phyloP scores from a whole-genome alignment of 441 rosid species.

The Jatropha podagrica region DNA sequence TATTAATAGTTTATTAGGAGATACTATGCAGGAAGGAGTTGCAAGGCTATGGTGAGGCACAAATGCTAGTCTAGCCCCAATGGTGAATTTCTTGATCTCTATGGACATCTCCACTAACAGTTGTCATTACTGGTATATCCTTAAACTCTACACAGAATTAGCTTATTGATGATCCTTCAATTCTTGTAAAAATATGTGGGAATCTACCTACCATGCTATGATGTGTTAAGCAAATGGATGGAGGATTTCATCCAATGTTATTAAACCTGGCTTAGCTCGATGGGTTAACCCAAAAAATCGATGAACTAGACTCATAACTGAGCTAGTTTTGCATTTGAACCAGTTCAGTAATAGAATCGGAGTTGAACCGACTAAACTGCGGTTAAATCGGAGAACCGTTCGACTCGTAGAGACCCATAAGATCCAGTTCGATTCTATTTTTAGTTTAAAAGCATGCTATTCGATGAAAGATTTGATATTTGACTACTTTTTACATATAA shows the following conservation, averaged over 20 bases:
- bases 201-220: conserved; percentile 92
- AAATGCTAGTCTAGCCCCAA: conserved; percentile 94
- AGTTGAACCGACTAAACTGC: too few species aligned
- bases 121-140: not conserved
- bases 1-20: conserved; percentile 13
- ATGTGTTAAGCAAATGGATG: conserved; percentile 72
- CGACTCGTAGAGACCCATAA: too few species aligned
- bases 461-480: too few species aligned
- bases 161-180: conserved; percentile 8
- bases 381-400: too few species aligned
- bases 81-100: conserved; percentile 42
- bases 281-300: too few species aligned
- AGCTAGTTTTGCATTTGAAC: too few species aligned
- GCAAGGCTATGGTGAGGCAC: conserved; percentile 96
- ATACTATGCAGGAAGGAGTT: conserved; percentile 74
- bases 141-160: conserved; percentile 7
- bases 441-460: too few species aligned
- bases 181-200: conserved; percentile 64
- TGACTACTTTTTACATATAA: too few species aligned
- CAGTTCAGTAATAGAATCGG: too few species aligned
- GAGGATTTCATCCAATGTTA: conserved; percentile 47
- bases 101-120: not conserved
- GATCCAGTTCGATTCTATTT: too few species aligned
- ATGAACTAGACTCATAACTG: too few species aligned
- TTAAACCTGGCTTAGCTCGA: too few species aligned